phyloP scores from a whole-genome alignment of 1,284 basidiomycete genomes.

The Sporisorium iseilematis-ciliati region DNA sequence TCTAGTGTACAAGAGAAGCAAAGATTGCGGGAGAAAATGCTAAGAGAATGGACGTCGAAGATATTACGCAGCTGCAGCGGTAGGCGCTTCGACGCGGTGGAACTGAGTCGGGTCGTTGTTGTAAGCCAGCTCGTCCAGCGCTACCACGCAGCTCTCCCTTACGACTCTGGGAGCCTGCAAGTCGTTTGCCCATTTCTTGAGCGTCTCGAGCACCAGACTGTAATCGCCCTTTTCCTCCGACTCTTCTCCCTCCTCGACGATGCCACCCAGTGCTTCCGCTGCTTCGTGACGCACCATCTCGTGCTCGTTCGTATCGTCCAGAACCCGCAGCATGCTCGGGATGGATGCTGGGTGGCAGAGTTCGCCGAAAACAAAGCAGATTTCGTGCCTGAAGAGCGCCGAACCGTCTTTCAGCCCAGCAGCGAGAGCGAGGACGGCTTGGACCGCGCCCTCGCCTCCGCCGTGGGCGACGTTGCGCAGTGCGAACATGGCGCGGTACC shows the following conservation, averaged over 20 bases:
- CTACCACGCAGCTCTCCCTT: conserved; percentile 93
- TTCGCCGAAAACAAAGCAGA: conserved; percentile 87
- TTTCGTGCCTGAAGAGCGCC: conserved; percentile 61
- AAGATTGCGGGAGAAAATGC: neutral
- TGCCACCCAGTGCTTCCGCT: conserved; percentile 96
- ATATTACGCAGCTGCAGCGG: conserved; percentile 12
- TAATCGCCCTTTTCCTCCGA: conserved; percentile 66
- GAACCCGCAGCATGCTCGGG: conserved; percentile 83
- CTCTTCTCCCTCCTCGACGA: conserved; percentile 81
- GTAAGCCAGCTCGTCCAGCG: conserved; percentile 77
- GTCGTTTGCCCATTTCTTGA: conserved; percentile 85
- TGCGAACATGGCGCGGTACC: conserved; percentile 98
- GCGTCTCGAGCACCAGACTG: conserved; percentile 78
- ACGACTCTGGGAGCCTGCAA: conserved; percentile 88
- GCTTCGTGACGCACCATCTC: conserved; percentile 99
- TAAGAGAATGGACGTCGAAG: too few relatives aligned
- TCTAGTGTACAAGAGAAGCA: conserved; percentile 26
- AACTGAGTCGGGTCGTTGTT: conserved; percentile 70
- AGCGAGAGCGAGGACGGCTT: conserved; percentile 89
- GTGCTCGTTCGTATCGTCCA: conserved; percentile 81
- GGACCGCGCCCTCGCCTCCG: conserved; percentile 59
- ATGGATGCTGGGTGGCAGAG: conserved; percentile 89
- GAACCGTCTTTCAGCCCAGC: conserved; percentile 78
- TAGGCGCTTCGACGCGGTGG: conserved; percentile 57
- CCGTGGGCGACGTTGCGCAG: conserved; percentile 74